Evolutionary conservation across 495 filamentous ascomycete species (phyloP).

Genomic region (Podospora pseudoanserina): DNA sequence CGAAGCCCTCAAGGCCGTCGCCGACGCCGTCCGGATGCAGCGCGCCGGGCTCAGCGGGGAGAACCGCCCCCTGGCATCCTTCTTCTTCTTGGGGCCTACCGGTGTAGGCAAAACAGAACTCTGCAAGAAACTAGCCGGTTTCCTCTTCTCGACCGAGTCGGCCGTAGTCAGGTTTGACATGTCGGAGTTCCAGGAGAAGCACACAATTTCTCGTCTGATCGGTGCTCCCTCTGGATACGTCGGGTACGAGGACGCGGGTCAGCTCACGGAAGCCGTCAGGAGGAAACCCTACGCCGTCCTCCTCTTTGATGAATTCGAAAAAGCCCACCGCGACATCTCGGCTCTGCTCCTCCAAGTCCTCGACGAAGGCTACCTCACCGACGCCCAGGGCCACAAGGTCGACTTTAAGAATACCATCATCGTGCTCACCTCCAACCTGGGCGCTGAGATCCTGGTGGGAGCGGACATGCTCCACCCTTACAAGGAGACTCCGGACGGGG

Average conservation of each 20-base stretch:
- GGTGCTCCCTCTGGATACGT: slow-evolving; percentile 91
- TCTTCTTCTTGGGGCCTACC: slow-evolving; percentile 97
- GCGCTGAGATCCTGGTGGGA: slow-evolving; percentile 68
- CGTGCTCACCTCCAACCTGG: slow-evolving; percentile 91
- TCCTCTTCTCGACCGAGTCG: slow-evolving; percentile 86
- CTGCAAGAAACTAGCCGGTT: slow-evolving; percentile 91
- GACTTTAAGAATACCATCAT: slow-evolving; percentile 97
- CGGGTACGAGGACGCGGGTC: slow-evolving; percentile 94
- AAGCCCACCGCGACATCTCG: slow-evolving; percentile 93
- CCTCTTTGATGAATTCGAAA: slow-evolving; percentile 96
- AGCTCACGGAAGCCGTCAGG: slow-evolving; percentile 91
- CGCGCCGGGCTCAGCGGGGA: slow-evolving; percentile 86
- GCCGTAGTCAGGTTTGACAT: slow-evolving; percentile 92
- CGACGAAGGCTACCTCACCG: slow-evolving; percentile 94
- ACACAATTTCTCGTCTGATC: slow-evolving; percentile 89
- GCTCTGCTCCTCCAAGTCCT: slow-evolving; percentile 91
- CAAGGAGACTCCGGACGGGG: slow-evolving; percentile 55
- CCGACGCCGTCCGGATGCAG: slow-evolving; percentile 92
- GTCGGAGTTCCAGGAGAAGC: slow-evolving; percentile 97
- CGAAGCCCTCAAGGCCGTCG: slow-evolving; percentile 83
- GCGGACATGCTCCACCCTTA: slow-evolving; percentile 54
- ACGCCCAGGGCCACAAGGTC: slow-evolving; percentile 91
- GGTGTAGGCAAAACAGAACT: slow-evolving; percentile 97
- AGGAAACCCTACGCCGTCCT: slow-evolving; percentile 94
- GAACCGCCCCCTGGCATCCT: slow-evolving; percentile 85